phyloP scores from a whole-genome alignment of 345 rosid genomes.

The Eucalyptus curtisii region DNA sequence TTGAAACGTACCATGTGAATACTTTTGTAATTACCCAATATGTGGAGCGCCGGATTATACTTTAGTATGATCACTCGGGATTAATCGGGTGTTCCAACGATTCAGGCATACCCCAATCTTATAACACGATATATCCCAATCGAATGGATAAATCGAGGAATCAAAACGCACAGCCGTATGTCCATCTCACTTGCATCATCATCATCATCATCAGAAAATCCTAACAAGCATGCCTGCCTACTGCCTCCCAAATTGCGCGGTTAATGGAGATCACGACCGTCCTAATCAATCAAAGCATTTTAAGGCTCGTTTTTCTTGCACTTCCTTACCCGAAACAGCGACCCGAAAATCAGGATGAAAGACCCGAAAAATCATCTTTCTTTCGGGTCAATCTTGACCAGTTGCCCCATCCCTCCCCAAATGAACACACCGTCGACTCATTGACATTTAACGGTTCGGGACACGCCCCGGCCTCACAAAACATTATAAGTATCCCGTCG shows the following conservation, averaged over 20 bases:
- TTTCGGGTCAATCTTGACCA: background rate
- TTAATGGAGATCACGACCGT: background rate
- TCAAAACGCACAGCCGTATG: background rate
- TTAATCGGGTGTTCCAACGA: background rate
- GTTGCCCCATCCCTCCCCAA: background rate
- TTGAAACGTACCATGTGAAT: background rate
- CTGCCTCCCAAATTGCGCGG: background rate
- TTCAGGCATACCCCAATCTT: background rate
- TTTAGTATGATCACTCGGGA: background rate
- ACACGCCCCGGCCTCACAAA: background rate
- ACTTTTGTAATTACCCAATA: background rate
- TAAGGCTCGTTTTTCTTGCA: background rate
- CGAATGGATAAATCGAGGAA: background rate
- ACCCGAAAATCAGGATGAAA: background rate
- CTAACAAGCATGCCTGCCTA: background rate
- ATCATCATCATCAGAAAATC: background rate
- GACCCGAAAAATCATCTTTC: background rate
- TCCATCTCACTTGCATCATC: background rate
- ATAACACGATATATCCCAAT: background rate
- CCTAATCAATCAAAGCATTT: background rate
- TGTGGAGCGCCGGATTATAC: background rate
- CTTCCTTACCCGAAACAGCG: background rate
- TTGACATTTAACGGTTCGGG: no score
- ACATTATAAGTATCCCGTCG: background rate
- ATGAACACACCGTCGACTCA: background rate